phyloP scores from a whole-genome alignment of 495 filamentous ascomycete species.

The Trichoderma reesei region DNA sequence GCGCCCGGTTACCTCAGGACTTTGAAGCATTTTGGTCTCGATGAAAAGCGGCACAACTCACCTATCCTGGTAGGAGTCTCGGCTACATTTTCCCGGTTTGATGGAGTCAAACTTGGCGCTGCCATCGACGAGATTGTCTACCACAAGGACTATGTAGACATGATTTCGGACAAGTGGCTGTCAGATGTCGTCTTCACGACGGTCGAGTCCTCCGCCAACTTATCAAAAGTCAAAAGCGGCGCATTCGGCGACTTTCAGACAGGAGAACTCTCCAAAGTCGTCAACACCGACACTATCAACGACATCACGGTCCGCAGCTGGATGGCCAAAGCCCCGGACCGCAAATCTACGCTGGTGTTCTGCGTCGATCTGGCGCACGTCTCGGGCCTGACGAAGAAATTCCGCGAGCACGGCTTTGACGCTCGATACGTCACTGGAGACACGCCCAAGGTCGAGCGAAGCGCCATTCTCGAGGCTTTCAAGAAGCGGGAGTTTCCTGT shows the following conservation, averaged over 20 bases:
- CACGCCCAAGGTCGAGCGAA: conserved; percentile 55
- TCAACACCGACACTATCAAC: conserved; percentile 72
- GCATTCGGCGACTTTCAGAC: conserved; percentile 70
- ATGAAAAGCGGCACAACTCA: conserved; percentile 38
- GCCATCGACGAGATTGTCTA: conserved; percentile 96
- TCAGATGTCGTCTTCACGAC: conserved; percentile 88
- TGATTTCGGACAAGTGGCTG: conserved; percentile 84
- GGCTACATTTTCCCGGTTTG: conserved; percentile 81
- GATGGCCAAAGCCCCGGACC: conserved; percentile 57
- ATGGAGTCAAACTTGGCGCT: conserved; percentile 77
- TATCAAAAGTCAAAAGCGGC: conserved; percentile 55
- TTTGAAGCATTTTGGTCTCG: conserved; percentile 65
- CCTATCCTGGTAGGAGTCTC: conserved; percentile 84
- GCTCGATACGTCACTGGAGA: conserved; percentile 73
- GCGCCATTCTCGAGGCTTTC: conserved; percentile 63
- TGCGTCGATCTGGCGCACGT: conserved; percentile 86
- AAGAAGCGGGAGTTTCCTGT: conserved; percentile 69
- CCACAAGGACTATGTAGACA: conserved; percentile 92
- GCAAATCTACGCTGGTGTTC: conserved; percentile 85
- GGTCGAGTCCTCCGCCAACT: conserved; percentile 67
- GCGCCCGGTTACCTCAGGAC: conserved; percentile 63
- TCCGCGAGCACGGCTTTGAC: conserved; percentile 69
- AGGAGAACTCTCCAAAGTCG: conserved; percentile 58
- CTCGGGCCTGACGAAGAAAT: conserved; percentile 56
- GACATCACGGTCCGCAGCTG: conserved; percentile 76